Conservation (phyloP, 2,329 filamentous ascomycete species). For the Thelonectria discophora region DNA sequence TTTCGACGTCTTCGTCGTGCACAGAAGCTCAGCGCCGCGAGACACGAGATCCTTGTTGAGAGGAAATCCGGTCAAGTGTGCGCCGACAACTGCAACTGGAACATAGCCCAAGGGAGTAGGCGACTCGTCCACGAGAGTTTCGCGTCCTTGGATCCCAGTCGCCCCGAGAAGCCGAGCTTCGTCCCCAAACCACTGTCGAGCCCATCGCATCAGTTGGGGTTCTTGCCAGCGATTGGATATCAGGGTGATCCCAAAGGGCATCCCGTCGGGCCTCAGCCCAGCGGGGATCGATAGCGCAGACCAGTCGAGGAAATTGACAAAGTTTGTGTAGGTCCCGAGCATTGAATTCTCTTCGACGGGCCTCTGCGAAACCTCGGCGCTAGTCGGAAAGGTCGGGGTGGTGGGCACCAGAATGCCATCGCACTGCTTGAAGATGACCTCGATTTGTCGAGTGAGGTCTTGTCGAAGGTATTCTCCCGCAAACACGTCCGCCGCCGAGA, state of each 20-base stretch:
- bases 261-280: slow-evolving; percentile 48
- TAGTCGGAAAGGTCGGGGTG: slow-evolving; percentile 60
- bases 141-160: slow-evolving; percentile 31
- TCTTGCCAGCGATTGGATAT: slow-evolving; percentile 50
- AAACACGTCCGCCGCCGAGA: slow-evolving; percentile 58
- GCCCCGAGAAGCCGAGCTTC: slow-evolving; percentile 41
- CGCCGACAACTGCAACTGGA: slow-evolving; percentile 47
- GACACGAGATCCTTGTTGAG: slow-evolving; percentile 47
- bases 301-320: slow-evolving; percentile 68
- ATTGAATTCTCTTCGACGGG: slow-evolving; percentile 63
- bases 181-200: slow-evolving; percentile 41
- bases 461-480: slow-evolving; percentile 49
- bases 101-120: slow-evolving; percentile 5
- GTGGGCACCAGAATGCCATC: slow-evolving; percentile 66
- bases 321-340: slow-evolving; percentile 66
- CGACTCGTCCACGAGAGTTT: background rate
- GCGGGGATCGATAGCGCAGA: slow-evolving; percentile 63
- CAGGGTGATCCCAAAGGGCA: slow-evolving; percentile 52
- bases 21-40: slow-evolving; percentile 41
- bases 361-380: slow-evolving; percentile 59
- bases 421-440: slow-evolving; percentile 51
- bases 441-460: slow-evolving; percentile 52
- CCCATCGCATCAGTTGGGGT: slow-evolving; percentile 41
- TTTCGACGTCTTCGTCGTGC: slow-evolving; percentile 42
- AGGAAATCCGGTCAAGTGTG: slow-evolving; percentile 47